Conservation (phyloP, 2,329 filamentous ascomycete genomes). For the Aaosphaeria arxii region DNA sequence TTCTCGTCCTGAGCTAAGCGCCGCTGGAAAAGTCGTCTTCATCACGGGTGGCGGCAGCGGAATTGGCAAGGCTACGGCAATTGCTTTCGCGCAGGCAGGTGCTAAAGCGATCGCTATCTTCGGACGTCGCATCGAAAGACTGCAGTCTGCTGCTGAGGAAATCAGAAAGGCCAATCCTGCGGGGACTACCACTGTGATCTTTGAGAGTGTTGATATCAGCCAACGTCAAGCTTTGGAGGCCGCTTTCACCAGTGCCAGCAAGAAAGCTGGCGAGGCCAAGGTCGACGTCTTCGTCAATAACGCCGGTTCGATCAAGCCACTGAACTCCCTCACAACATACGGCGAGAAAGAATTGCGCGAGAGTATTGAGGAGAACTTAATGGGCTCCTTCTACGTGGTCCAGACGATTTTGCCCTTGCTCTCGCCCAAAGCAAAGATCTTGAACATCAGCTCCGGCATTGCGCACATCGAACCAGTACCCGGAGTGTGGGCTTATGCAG, state of each 20-base stretch:
- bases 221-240: conserved; percentile 22
- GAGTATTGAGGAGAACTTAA: conserved; percentile 33
- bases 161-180: conserved; percentile 5
- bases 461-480: conserved; percentile 6
- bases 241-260: conserved; percentile 28
- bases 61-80: conserved; percentile 7
- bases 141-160: conserved; percentile 4
- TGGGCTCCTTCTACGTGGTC: conserved; percentile 30
- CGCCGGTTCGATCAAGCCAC: conserved; percentile 32
- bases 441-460: conserved; percentile 35
- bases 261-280: conserved; percentile 17
- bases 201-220: conserved; percentile 7
- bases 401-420: conserved; percentile 36
- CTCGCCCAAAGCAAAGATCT: conserved; percentile 25
- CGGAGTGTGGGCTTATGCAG: conserved; percentile 6
- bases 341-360: conserved; percentile 34
- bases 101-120: conserved; percentile 10
- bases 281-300: conserved; percentile 43
- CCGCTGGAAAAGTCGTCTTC: conserved; percentile 12
- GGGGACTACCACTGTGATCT: conserved; percentile 4
- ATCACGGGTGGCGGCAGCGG: conserved; percentile 33
- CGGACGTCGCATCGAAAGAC: conserved; percentile 20
- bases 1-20: conserved; percentile 3
- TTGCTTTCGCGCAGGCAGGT: conserved; percentile 7
- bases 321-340: conserved; percentile 21